Conservation (phyloP, 1,284 basidiomycete genomes). For the Microbotryum violaceum region DNA sequence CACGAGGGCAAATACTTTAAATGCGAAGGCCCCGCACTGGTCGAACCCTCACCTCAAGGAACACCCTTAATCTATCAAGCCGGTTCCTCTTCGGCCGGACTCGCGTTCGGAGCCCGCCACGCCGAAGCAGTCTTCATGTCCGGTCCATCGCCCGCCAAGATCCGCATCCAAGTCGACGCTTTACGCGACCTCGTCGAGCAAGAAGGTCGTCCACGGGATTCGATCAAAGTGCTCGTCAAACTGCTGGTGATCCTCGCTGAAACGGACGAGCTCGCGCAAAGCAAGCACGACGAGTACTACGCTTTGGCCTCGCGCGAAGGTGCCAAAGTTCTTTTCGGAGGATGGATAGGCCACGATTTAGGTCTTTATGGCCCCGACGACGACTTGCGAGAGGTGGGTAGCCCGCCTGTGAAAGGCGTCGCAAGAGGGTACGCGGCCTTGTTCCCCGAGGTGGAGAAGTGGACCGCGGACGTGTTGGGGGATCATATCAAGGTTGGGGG, state of each 20-base stretch:
- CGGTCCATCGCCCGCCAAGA: slow-evolving; percentile 25
- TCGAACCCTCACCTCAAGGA: slow-evolving; percentile 39
- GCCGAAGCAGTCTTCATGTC: slow-evolving; percentile 41
- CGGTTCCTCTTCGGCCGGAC: slow-evolving; percentile 37
- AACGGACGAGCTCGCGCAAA: slow-evolving; percentile 38
- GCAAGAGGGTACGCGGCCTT: slow-evolving; percentile 36
- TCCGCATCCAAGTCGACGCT: slow-evolving; percentile 35
- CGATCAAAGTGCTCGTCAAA: slow-evolving; percentile 38
- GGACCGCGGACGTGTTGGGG: slow-evolving; percentile 36
- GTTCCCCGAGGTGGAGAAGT: slow-evolving; percentile 36
- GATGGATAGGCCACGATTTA: slow-evolving; percentile 39
- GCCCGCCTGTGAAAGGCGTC: neutral
- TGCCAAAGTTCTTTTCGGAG: slow-evolving; percentile 39
- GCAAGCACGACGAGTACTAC: slow-evolving; percentile 36
- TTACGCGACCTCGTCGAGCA: slow-evolving; percentile 30
- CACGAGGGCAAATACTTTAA: slow-evolving; percentile 39
- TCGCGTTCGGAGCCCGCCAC: slow-evolving; percentile 40
- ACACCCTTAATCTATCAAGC: slow-evolving; percentile 42
- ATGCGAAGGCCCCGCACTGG: slow-evolving; percentile 40
- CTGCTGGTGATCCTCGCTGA: slow-evolving; percentile 36
- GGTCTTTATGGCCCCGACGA: slow-evolving; percentile 17
- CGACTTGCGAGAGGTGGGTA: neutral
- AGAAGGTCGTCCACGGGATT: slow-evolving; percentile 36
- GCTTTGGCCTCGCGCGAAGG: slow-evolving; percentile 36
- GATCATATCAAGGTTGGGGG: slow-evolving; percentile 38